phyloP scores from a whole-genome alignment of 129 eudicot species.

The Deinandra increscens region DNA sequence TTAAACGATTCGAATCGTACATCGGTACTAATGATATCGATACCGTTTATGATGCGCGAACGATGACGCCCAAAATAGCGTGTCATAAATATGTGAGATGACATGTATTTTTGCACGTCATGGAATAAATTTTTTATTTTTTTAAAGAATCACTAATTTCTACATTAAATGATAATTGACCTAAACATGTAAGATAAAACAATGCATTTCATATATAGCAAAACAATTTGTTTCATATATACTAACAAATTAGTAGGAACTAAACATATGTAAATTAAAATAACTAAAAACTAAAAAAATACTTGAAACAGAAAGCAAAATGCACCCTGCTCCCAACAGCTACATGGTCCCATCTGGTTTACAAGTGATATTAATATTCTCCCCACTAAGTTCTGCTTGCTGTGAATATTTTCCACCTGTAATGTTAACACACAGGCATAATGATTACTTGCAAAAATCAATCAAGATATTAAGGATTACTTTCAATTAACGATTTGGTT shows the following conservation, averaged over 20 bases:
- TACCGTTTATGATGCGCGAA: too few species aligned
- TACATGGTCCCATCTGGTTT: conserved; percentile 92
- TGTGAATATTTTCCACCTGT: conserved; percentile 97
- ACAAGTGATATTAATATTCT: conserved; percentile 90
- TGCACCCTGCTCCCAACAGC: conserved; percentile 98
- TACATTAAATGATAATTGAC: too few species aligned
- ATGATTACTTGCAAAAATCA: background rate
- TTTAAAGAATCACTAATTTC: too few species aligned
- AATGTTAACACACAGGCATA: conserved; percentile 6
- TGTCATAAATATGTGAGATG: too few species aligned
- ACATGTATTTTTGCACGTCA: too few species aligned
- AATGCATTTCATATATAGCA: too few species aligned
- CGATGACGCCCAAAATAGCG: too few species aligned
- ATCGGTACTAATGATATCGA: too few species aligned
- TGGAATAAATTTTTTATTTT: too few species aligned
- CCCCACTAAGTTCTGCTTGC: conserved; percentile 95
- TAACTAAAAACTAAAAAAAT: background rate
- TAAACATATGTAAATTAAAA: conserved; percentile 1
- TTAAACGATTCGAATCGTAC: too few species aligned
- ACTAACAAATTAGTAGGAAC: conserved; percentile 12
- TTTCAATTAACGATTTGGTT: conserved; percentile 2
- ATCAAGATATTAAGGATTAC: conserved; percentile 5
- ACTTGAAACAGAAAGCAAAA: background rate
- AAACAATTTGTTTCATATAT: too few species aligned
- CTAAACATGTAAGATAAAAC: too few species aligned